phyloP scores from a whole-genome alignment of 441 rosid species.

The Euphorbia schlechtendalii region DNA sequence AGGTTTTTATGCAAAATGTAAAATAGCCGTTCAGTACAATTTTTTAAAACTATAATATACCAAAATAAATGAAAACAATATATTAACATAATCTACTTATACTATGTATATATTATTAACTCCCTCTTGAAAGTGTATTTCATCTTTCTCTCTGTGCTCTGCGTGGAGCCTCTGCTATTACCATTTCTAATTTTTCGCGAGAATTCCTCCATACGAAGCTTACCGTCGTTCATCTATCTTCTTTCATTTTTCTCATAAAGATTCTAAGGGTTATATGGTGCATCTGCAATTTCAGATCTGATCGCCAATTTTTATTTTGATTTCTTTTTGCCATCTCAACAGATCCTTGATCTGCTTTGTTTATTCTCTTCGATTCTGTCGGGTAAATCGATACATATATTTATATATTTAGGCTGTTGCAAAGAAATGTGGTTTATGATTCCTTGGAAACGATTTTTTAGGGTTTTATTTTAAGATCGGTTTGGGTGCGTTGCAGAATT shows the following conservation, averaged over 20 bases:
- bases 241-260: neutral
- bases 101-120: neutral
- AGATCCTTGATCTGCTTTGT: constrained; percentile 31
- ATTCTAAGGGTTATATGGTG: constrained; percentile 23
- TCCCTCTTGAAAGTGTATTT: neutral
- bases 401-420: neutral
- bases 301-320: constrained; percentile 13
- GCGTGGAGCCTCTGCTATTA: constrained; percentile 2
- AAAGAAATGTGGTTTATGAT: constrained; percentile 13
- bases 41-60: neutral
- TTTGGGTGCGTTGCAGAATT: constrained; percentile 27
- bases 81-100: neutral
- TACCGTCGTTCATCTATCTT: neutral
- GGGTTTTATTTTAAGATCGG: constrained; percentile 10
- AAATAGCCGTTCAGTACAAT: constrained; percentile 11
- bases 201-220: neutral
- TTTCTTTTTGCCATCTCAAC: constrained; percentile 9
- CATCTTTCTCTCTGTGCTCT: constrained; percentile 6
- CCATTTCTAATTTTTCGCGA: neutral
- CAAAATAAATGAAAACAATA: neutral
- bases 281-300: constrained; percentile 34
- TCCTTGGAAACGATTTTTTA: neutral
- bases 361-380: constrained; percentile 10
- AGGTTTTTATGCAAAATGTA: too few relatives aligned
- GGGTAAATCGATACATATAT: constrained; percentile 23